Conservation (phyloP, 345 rosid genomes). For the Citrus hindsii region DNA sequence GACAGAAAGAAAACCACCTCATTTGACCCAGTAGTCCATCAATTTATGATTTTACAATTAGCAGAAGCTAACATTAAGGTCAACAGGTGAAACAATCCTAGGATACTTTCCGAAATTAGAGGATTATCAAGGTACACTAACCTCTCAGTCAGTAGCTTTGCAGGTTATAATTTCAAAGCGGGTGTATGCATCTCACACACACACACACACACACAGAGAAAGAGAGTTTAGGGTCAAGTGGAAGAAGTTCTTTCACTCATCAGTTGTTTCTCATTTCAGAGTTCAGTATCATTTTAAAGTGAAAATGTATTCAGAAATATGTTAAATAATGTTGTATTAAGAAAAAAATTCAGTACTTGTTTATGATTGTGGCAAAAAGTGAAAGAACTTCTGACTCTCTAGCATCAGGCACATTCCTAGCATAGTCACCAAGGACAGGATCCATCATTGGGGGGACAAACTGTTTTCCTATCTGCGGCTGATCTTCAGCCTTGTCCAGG, state of each 20-base stretch:
- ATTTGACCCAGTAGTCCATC: not conserved
- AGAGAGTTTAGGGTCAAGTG: not conserved
- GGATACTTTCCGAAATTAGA: not conserved
- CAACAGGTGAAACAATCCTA: not conserved
- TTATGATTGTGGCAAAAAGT: slow-evolving; percentile 95
- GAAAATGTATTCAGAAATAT: not conserved
- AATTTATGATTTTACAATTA: not conserved
- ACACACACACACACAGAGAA: too few species aligned
- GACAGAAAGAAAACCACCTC: not conserved
- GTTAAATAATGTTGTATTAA: not conserved
- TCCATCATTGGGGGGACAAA: slow-evolving; percentile 99
- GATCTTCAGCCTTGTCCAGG: slow-evolving; percentile 99
- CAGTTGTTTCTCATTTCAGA: not conserved
- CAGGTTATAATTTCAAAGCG: not conserved
- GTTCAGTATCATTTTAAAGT: not conserved
- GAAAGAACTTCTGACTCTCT: slow-evolving; percentile 99
- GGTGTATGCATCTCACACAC: not conserved
- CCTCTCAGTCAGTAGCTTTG: not conserved
- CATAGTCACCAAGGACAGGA: slow-evolving; percentile 95
- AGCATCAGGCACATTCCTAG: slow-evolving; percentile 97
- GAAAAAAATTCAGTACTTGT: slow-evolving; percentile 55
- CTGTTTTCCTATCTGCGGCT: slow-evolving; percentile 94
- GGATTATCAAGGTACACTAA: not conserved
- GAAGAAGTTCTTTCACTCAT: not conserved
- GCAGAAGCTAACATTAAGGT: not conserved